A percentile compares a stretch with the other conserved stretches of the same genome.
Evolutionary conservation across 2,329 filamentous ascomycete species (phyloP).

Genomic region (Hymenoscyphus salicellus): DNA sequence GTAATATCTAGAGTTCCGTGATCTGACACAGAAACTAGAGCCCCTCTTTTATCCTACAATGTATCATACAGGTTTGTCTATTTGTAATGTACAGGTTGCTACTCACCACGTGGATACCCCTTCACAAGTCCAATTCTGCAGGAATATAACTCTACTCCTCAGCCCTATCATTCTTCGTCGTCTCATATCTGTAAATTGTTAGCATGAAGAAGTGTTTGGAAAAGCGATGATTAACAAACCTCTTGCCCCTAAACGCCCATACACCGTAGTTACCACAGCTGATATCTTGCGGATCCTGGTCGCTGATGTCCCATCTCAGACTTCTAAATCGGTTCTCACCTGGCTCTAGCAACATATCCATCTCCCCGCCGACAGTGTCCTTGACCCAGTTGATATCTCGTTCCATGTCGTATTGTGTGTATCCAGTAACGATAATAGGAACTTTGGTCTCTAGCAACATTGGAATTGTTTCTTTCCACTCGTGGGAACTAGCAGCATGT

Average conservation of each 20-base stretch:
- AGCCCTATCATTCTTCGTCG: slow-evolving; percentile 31
- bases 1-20: not conserved
- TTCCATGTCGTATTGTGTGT: slow-evolving; percentile 93
- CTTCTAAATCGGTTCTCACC: slow-evolving; percentile 94
- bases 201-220: slow-evolving; percentile 8
- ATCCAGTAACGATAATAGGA: slow-evolving; percentile 90
- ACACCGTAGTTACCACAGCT: slow-evolving; percentile 96
- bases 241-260: slow-evolving; percentile 96
- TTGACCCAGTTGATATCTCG: slow-evolving; percentile 87
- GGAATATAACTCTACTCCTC: slow-evolving; percentile 9
- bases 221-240: slow-evolving; percentile 51
- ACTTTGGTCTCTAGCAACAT: slow-evolving; percentile 91
- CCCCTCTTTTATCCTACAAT: slow-evolving; percentile 1
- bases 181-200: slow-evolving; percentile 34
- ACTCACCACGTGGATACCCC: not conserved
- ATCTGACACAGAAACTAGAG: not conserved
- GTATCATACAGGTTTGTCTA: slow-evolving; percentile 1
- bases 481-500: slow-evolving; percentile 86
- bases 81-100: slow-evolving; percentile 7
- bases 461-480: slow-evolving; percentile 90
- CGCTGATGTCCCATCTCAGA: slow-evolving; percentile 93
- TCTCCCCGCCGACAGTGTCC: slow-evolving; percentile 81
- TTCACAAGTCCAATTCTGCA: not conserved
- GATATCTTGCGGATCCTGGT: slow-evolving; percentile 88
- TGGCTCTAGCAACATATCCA: slow-evolving; percentile 86